phyloP scores from a whole-genome alignment of 2,329 filamentous ascomycete genomes.

The Rhynchosporium graminicola region DNA sequence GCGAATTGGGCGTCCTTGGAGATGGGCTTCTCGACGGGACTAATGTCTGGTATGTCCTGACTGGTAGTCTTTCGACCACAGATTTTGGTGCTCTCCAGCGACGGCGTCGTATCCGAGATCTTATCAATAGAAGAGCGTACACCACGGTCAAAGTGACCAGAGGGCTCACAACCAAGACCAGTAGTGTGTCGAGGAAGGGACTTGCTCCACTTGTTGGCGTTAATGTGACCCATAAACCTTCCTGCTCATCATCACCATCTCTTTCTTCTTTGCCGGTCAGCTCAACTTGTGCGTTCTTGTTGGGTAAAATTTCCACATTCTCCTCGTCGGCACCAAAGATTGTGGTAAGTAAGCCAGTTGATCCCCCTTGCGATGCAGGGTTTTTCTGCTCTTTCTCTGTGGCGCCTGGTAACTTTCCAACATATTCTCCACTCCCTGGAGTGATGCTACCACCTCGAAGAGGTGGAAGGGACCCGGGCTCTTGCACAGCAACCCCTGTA shows the following conservation, averaged over 20 bases:
- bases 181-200: conserved; percentile 91
- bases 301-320: conserved; percentile 39
- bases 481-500: conserved; percentile 34
- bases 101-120: conserved; percentile 83
- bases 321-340: conserved; percentile 51
- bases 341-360: conserved; percentile 49
- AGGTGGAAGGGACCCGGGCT: conserved; percentile 38
- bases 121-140: conserved; percentile 82
- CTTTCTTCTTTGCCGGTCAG: conserved; percentile 36
- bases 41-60: conserved; percentile 92
- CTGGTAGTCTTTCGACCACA: conserved; percentile 89
- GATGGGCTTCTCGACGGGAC: conserved; percentile 59
- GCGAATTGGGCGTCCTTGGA: conserved; percentile 48
- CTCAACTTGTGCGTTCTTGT: conserved; percentile 22
- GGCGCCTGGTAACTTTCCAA: conserved; percentile 29
- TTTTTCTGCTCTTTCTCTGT: conserved; percentile 35
- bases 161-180: conserved; percentile 96
- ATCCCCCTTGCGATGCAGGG: conserved; percentile 25
- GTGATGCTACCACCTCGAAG: conserved; percentile 68
- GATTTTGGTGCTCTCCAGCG: conserved; percentile 98
- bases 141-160: conserved; percentile 90
- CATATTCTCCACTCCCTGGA: conserved; percentile 73
- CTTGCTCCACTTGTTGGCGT: conserved; percentile 86
- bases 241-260: conserved; percentile 53
- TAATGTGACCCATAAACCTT: conserved; percentile 95